phyloP scores from a whole-genome alignment of 2,329 filamentous ascomycete genomes.

The Phialophora verrucosa region DNA sequence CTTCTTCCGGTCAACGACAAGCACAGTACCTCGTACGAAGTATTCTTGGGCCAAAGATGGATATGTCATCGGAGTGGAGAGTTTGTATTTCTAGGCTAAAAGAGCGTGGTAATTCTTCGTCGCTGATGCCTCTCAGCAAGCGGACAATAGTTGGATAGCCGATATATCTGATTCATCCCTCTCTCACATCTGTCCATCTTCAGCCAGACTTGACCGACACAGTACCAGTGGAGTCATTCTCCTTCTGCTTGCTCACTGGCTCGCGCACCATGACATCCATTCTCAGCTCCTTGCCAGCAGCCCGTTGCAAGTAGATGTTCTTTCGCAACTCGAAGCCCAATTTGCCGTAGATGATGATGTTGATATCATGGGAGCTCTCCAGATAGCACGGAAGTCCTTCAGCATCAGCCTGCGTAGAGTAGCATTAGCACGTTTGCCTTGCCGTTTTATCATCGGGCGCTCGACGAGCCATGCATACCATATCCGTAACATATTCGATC shows the following conservation, averaged over 20 bases:
- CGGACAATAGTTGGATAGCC: background rate
- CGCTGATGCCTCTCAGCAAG: background rate
- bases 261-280: conserved; percentile 84
- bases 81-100: background rate
- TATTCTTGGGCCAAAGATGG: background rate
- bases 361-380: conserved; percentile 73
- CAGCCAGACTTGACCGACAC: conserved; percentile 10
- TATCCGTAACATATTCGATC: conserved; percentile 70
- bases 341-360: conserved; percentile 74
- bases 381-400: conserved; percentile 75
- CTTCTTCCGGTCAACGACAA: background rate
- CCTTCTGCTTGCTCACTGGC: conserved; percentile 49
- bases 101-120: background rate
- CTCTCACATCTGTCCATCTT: background rate
- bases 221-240: conserved; percentile 10
- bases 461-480: conserved; percentile 53
- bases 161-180: background rate
- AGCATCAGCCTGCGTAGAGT: conserved; percentile 63
- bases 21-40: background rate
- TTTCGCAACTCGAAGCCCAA: conserved; percentile 73
- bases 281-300: conserved; percentile 55
- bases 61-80: background rate
- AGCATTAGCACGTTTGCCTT: conserved; percentile 19
- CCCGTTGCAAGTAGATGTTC: conserved; percentile 67
- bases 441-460: background rate